Evolutionary conservation across 441 rosid genomes (phyloP), one percentile per base, ranked within the genome.

Genomic region (Gossypium aridum): DNA sequence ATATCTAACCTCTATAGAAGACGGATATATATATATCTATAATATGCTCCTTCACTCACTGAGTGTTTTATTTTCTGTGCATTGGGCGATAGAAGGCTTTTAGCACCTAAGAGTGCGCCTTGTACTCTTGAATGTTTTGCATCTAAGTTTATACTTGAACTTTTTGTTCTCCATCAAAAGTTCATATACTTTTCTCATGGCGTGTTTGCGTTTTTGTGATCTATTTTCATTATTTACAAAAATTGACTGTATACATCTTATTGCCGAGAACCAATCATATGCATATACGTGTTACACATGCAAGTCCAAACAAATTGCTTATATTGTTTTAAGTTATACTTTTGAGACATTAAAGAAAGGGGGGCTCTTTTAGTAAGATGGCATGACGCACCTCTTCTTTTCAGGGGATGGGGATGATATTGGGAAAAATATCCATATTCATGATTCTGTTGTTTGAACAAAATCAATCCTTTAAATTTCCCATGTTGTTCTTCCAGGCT

Each of bases 391-490:
- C 23, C 3, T 54, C 55, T 53, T 17, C 4, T 22, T 4, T 53
- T 28, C 4, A 0, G n/a, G 14, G 16, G 8, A 2, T 17, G 45
- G 17, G 19, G 17, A 3, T 22, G 39, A 17, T 23, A 7, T 7
- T 14, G 23, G 6, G 72, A 14, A 51, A 49, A 23, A 25, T 49
- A 23, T 16, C 5, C 7, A 26, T 51, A 53, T 69, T 7, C 37
- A 8, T 26, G 6, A n/a, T 61, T 20, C 3, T 51, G 14, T 25
- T 53, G 47, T 54, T 69, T 54, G 63, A 54, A 28, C 63, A 10
- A 70, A 70, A 70, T 53, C 63, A 70, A 16, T 70, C 25, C 14
- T 70, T 70, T 54, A 28, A 16, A 28, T 28, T 53, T 55, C 47
- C 47, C 64, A 17, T 19, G 12, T 70, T 19, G 12, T 70, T 70